These are phyloP conservation scores for Coelastrella sp. DNA, from an alignment of 139 green algal species.

Conservation along the genomic window DNA sequence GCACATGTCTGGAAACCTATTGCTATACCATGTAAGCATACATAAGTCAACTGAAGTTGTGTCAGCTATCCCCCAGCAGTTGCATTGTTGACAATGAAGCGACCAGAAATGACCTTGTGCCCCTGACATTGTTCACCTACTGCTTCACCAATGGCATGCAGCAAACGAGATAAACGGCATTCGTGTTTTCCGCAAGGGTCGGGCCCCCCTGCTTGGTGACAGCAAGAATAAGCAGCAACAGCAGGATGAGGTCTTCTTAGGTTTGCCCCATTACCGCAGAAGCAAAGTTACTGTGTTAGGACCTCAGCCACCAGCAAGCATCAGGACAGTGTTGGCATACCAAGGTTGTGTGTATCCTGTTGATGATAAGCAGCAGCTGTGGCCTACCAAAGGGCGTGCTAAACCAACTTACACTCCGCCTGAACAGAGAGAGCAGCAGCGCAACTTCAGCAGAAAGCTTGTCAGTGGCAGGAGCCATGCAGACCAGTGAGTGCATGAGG, in stretches of 20 bases:
- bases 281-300: neutral
- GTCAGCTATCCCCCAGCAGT: too few species aligned
- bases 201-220: neutral
- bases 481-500: neutral
- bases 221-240: neutral
- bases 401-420: neutral
- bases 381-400: neutral
- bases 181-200: neutral
- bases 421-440: neutral
- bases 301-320: neutral
- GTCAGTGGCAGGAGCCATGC: constrained; percentile 8
- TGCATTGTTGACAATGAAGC: neutral
- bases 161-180: constrained; percentile 30
- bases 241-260: neutral
- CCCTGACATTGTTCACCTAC: neutral
- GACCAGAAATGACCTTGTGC: neutral
- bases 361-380: neutral
- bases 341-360: neutral
- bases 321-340: neutral
- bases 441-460: neutral
- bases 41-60: too few species aligned
- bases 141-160: neutral
- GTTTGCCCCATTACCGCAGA: neutral
- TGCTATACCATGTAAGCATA: too few species aligned
- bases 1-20: too few species aligned